Evolutionary conservation across 1,284 basidiomycete genomes (phyloP).

Genomic region (Hortiboletus rubellus): DNA sequence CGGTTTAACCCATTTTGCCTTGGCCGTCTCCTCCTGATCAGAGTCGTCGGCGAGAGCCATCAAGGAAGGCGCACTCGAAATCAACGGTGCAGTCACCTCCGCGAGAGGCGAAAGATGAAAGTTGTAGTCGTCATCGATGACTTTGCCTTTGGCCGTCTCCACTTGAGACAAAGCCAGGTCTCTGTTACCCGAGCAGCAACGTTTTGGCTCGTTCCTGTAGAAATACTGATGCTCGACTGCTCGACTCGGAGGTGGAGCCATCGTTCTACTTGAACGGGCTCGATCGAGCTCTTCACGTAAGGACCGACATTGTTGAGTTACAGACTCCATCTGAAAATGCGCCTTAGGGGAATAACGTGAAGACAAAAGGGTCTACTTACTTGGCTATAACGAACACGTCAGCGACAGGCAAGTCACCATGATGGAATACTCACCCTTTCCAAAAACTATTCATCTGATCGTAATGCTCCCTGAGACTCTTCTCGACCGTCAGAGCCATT

Average conservation of each 20-base stretch:
- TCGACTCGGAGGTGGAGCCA: constrained; percentile 21
- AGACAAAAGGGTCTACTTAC: constrained; percentile 29
- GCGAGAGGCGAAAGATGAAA: constrained; percentile 43
- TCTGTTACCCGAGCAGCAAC: constrained; percentile 19
- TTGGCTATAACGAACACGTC: constrained; percentile 35
- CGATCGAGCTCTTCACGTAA: constrained; percentile 32
- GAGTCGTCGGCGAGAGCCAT: constrained; percentile 35
- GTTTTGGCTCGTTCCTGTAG: constrained; percentile 30
- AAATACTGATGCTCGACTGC: constrained; percentile 33
- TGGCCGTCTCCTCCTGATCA: constrained; percentile 35
- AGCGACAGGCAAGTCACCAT: constrained; percentile 16
- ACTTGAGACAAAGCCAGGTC: constrained; percentile 27
- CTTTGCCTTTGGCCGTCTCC: constrained; percentile 28
- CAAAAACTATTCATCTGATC: constrained; percentile 39
- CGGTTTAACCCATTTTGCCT: constrained; percentile 25
- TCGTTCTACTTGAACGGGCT: constrained; percentile 19
- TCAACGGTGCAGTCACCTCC: constrained; percentile 34
- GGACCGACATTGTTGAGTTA: constrained; percentile 34
- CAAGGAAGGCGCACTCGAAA: constrained; percentile 35
- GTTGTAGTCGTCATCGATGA: constrained; percentile 32
- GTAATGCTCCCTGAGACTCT: constrained; percentile 38
- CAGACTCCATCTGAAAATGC: constrained; percentile 34
- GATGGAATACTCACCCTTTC: constrained; percentile 36
- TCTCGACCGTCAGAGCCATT: constrained; percentile 36
- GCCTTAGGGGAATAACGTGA: constrained; percentile 8